Percentiles rank a stretch among this genome's conserved stretches.
Evolutionary conservation across 306 rosid genomes (phyloP).

Genomic region (Abrus precatorius): DNA sequence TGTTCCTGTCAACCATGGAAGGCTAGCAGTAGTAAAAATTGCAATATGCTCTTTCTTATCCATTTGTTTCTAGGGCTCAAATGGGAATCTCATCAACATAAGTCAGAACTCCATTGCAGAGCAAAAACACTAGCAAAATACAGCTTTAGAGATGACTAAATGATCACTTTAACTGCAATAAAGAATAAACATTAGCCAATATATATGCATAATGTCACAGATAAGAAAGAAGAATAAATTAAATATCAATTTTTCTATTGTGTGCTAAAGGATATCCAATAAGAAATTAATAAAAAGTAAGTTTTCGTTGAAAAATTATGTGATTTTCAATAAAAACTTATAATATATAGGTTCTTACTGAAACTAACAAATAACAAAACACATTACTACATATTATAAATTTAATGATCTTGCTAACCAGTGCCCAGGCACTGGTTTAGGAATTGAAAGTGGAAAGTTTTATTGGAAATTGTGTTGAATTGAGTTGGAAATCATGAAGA

Average conservation of each 20-base stretch:
- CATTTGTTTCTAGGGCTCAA: slow-evolving; percentile 61
- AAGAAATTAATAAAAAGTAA: too few species aligned
- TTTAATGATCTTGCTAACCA: not conserved
- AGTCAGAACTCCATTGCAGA: slow-evolving; percentile 22
- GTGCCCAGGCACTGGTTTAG: too few species aligned
- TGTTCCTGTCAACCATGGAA: slow-evolving; percentile 99
- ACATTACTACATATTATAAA: slow-evolving; percentile 2
- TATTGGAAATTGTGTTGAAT: too few species aligned
- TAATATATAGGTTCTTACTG: too few species aligned
- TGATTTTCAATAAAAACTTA: too few species aligned
- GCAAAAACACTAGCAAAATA: slow-evolving; percentile 41
- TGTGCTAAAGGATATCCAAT: too few species aligned
- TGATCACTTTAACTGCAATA: slow-evolving; percentile 35
- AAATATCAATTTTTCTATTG: not conserved
- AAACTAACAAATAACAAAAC: slow-evolving; percentile 2
- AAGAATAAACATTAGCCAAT: slow-evolving; percentile 21
- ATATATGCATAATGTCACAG: not conserved
- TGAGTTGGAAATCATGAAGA: too few species aligned
- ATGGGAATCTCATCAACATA: slow-evolving; percentile 35
- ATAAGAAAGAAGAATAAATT: not conserved
- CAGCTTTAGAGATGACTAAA: slow-evolving; percentile 31
- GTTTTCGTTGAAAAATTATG: too few species aligned
- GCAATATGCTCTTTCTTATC: slow-evolving; percentile 78
- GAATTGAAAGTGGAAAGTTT: too few species aligned
- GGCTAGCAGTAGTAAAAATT: slow-evolving; percentile 96